These are phyloP conservation scores for Isatis lusitanica DNA, from an alignment of 441 rosid genomes.

Conservation along the genomic window DNA sequence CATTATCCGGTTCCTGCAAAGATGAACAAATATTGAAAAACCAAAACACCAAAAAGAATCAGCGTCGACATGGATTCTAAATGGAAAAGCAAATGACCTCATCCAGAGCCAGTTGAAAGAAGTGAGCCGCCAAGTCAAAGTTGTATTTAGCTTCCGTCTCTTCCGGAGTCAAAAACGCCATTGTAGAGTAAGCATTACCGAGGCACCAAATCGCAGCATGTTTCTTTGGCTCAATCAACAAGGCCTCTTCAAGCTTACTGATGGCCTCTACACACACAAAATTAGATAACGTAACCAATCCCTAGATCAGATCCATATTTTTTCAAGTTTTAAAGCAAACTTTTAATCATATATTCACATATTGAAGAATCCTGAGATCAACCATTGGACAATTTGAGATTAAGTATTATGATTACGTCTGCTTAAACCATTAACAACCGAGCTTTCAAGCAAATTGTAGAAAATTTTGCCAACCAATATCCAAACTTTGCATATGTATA, in stretches of 20 bases:
- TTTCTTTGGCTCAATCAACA: conserved; percentile 57
- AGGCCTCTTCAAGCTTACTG: conserved; percentile 84
- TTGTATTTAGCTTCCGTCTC: conserved; percentile 59
- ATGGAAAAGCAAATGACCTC: conserved; percentile 46
- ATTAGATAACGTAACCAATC: neutral
- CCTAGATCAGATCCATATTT: neutral
- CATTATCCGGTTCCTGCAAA: conserved; percentile 73
- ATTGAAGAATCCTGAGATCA: neutral
- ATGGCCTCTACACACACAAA: conserved; percentile 57
- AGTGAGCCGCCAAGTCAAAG: conserved; percentile 65
- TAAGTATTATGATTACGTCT: too few relatives aligned
- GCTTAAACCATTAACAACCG: too few relatives aligned
- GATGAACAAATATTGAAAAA: neutral
- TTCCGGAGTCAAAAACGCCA: conserved; percentile 69
- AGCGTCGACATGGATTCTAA: neutral
- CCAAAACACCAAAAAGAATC: neutral
- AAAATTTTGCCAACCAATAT: too few relatives aligned
- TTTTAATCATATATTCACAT: neutral
- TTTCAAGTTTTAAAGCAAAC: neutral
- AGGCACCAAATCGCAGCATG: conserved; percentile 81
- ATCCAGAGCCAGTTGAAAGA: conserved; percentile 70
- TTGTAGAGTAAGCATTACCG: conserved; percentile 82
- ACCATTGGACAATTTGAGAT: neutral
- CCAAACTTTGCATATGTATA: too few relatives aligned
- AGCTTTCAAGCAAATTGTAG: too few relatives aligned